Conservation (phyloP, 352 stramenopile species). For the Plasmopara halstedii region DNA sequence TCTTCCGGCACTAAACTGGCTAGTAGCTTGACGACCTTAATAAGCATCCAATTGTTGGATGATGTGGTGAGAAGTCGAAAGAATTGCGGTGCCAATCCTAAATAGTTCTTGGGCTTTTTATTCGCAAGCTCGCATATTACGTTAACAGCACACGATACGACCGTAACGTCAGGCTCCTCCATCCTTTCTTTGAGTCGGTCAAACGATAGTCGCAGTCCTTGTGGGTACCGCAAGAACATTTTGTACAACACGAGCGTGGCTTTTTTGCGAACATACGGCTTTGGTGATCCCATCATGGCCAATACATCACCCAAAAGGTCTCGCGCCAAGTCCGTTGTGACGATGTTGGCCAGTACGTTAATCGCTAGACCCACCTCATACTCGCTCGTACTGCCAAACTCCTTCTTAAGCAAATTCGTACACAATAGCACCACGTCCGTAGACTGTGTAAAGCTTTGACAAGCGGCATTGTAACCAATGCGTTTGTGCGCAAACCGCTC, state of each 20-base stretch:
- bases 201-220: conserved; percentile 96
- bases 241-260: conserved; percentile 98
- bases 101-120: conserved; percentile 99
- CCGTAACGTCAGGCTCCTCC: conserved; percentile 92
- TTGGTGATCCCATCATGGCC: conserved; percentile 89
- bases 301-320: conserved; percentile 90
- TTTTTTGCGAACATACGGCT: conserved; percentile 98
- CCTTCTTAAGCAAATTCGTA: conserved; percentile 99
- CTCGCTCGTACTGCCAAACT: conserved; percentile 85
- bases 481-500: conserved; percentile 95
- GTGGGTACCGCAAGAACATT: conserved; percentile 97
- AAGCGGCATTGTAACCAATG: conserved; percentile 94
- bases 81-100: conserved; percentile 96
- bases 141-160: conserved; percentile 97
- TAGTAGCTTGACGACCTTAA: conserved; percentile 99
- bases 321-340: conserved; percentile 93
- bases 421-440: conserved; percentile 98
- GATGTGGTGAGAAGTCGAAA: conserved; percentile 97
- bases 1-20: conserved; percentile 96
- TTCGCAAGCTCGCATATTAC: conserved; percentile 99
- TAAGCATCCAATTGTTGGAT: conserved; percentile 99
- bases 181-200: conserved; percentile 95
- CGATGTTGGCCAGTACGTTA: conserved; percentile 99
- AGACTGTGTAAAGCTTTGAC: conserved; percentile 94
- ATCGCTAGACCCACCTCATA: conserved; percentile 97